phyloP scores from a whole-genome alignment of 768 basidiomycete genomes.

The Kwoniella dejecticola region DNA sequence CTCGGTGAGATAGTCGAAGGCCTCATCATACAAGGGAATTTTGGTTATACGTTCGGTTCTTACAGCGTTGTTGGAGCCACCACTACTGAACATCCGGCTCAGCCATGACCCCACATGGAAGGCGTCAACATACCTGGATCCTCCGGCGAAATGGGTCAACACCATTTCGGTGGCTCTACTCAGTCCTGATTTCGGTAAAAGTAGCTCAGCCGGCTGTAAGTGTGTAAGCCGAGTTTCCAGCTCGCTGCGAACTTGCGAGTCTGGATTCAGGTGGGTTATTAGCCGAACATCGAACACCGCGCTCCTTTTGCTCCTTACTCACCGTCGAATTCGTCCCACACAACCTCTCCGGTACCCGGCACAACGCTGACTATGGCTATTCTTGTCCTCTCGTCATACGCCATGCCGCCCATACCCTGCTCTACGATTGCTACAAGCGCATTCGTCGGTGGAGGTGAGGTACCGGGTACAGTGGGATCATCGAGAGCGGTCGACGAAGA shows the following conservation, averaged over 20 bases:
- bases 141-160: constrained; percentile 65
- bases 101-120: constrained; percentile 19
- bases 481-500: constrained; percentile 53
- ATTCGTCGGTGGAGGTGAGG: constrained; percentile 61
- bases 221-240: constrained; percentile 88
- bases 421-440: constrained; percentile 79
- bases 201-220: constrained; percentile 75
- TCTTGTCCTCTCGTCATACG: constrained; percentile 59
- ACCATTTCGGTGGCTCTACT: constrained; percentile 75
- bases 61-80: constrained; percentile 40
- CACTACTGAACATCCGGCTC: no score
- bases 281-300: background rate
- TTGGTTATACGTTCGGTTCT: constrained; percentile 68
- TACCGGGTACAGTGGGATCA: constrained; percentile 53
- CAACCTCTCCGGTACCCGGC: constrained; percentile 86
- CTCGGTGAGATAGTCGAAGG: constrained; percentile 61
- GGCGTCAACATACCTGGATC: constrained; percentile 58
- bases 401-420: constrained; percentile 57
- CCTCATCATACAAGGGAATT: constrained; percentile 65
- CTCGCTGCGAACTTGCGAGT: constrained; percentile 81
- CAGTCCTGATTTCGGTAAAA: constrained; percentile 65
- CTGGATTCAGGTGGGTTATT: constrained; percentile 56
- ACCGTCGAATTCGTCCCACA: constrained; percentile 92
- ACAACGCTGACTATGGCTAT: constrained; percentile 77
- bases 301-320: constrained; percentile 4